Evolutionary conservation across 2,329 filamentous ascomycete species (phyloP).

Genomic region (Cordyceps pruinosa): DNA sequence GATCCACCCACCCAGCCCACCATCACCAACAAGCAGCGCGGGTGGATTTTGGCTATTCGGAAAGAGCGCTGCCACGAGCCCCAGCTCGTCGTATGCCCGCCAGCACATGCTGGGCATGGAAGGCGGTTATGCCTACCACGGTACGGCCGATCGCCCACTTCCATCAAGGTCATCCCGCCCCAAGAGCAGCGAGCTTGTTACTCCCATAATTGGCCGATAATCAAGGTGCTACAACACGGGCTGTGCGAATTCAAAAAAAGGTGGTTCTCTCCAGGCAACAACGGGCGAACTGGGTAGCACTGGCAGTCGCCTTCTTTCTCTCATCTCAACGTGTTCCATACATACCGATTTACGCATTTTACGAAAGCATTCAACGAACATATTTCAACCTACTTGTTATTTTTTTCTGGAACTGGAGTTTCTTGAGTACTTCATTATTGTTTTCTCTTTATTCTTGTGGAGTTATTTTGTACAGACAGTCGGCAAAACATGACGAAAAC

Average conservation of each 20-base stretch:
- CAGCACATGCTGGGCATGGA: slow-evolving; percentile 43
- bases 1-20: slow-evolving; percentile 46
- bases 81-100: slow-evolving; percentile 44
- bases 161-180: slow-evolving; percentile 52
- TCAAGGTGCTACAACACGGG: background rate
- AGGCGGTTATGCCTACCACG: slow-evolving; percentile 34
- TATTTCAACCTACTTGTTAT: background rate
- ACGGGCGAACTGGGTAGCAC: background rate
- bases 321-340: slow-evolving; percentile 1
- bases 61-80: slow-evolving; percentile 44
- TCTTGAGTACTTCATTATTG: background rate
- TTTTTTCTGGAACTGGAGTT: background rate
- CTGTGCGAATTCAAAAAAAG: background rate
- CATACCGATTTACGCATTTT: slow-evolving; percentile 5
- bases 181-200: slow-evolving; percentile 58
- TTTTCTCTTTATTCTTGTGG: background rate
- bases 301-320: background rate
- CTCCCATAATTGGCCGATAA: slow-evolving; percentile 49
- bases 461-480: background rate
- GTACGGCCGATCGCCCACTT: slow-evolving; percentile 46
- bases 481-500: slow-evolving; percentile 1
- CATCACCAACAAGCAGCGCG: slow-evolving; percentile 41
- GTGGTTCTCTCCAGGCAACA: background rate
- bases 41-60: slow-evolving; percentile 47
- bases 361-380: slow-evolving; percentile 9